These are phyloP conservation scores for Ilyonectria destructans DNA, from an alignment of 2,329 filamentous ascomycete genomes.

Conservation along the genomic window DNA sequence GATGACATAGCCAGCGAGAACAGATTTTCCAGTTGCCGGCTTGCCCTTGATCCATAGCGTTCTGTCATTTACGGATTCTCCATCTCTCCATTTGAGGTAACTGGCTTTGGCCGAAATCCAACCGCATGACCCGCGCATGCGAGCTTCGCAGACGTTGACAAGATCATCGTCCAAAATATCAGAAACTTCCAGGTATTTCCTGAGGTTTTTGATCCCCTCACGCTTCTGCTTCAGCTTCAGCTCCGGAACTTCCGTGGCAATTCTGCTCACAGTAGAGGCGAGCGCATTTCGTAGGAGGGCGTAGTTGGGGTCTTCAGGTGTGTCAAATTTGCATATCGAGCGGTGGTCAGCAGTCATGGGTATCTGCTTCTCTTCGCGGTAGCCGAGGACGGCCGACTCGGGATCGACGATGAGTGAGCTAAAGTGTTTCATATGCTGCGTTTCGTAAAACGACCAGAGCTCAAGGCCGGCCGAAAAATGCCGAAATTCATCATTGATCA, in stretches of 20 bases:
- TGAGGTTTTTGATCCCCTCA: conserved; percentile 26
- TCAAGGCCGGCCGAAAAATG: conserved; percentile 55
- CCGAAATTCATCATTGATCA: conserved; percentile 64
- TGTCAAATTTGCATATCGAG: conserved; percentile 59
- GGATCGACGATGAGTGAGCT: conserved; percentile 54
- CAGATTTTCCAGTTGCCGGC: conserved; percentile 56
- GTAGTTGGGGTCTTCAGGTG: conserved; percentile 57
- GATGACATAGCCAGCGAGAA: conserved; percentile 53
- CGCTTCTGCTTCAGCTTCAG: conserved; percentile 18
- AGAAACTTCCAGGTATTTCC: conserved; percentile 34
- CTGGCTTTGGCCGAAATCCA: conserved; percentile 36
- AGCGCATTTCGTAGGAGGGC: conserved; percentile 51
- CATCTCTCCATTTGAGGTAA: conserved; percentile 37
- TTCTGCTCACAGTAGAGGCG: conserved; percentile 38
- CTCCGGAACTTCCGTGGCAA: conserved; percentile 20
- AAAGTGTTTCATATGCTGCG: conserved; percentile 42
- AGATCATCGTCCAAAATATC: conserved; percentile 36
- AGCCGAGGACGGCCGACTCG: conserved; percentile 61
- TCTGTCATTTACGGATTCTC: conserved; percentile 20
- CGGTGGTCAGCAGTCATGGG: conserved; percentile 61
- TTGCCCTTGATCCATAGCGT: conserved; percentile 46
- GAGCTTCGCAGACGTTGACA: conserved; percentile 26
- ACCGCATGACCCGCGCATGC: conserved; percentile 34
- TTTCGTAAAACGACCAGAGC: conserved; percentile 66
- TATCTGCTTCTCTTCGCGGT: conserved; percentile 57